phyloP scores from a whole-genome alignment of 805 yeast species.

The Starmerella khaoyaiensis region DNA sequence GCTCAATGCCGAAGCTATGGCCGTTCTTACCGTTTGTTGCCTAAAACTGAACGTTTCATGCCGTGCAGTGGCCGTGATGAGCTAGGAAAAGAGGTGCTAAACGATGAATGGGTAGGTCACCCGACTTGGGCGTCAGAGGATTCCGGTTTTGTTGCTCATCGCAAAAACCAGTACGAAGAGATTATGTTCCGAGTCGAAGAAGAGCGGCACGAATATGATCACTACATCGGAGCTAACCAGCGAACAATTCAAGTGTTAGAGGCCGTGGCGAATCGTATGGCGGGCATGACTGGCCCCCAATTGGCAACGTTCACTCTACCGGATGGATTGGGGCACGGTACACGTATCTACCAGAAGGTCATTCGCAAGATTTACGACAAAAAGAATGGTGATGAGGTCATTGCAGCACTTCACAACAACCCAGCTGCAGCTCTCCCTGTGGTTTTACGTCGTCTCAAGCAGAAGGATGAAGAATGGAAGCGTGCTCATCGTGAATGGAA shows the following conservation, averaged over 20 bases:
- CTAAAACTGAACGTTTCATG: slow-evolving; percentile 88
- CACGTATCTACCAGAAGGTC: slow-evolving; percentile 89
- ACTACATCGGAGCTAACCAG: slow-evolving; percentile 84
- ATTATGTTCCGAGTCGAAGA: slow-evolving; percentile 89
- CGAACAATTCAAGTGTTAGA: slow-evolving; percentile 92
- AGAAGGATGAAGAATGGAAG: slow-evolving; percentile 98
- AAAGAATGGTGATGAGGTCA: slow-evolving; percentile 90
- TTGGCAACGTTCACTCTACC: slow-evolving; percentile 75
- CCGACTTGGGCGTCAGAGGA: slow-evolving; percentile 99
- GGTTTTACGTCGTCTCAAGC: slow-evolving; percentile 81
- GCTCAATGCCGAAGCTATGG: slow-evolving; percentile 89
- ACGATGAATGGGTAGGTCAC: slow-evolving; percentile 99
- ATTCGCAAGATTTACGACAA: slow-evolving; percentile 84
- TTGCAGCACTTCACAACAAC: slow-evolving; percentile 86
- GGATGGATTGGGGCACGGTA: slow-evolving; percentile 85
- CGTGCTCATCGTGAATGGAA: slow-evolving; percentile 98
- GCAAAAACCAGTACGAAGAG: slow-evolving; percentile 96
- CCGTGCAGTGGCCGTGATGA: slow-evolving; percentile 98
- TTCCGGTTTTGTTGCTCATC: slow-evolving; percentile 96
- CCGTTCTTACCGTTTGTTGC: slow-evolving; percentile 84
- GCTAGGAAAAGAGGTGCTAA: slow-evolving; percentile 97
- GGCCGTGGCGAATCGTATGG: slow-evolving; percentile 85
- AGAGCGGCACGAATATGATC: slow-evolving; percentile 95
- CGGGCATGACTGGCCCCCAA: slow-evolving; percentile 86
- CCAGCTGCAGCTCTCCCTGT: slow-evolving; percentile 94